Evolutionary conservation across 2,329 filamentous ascomycete genomes (phyloP), one percentile per base, ranked within the genome.

Genomic region (Thelonectria discophora): DNA sequence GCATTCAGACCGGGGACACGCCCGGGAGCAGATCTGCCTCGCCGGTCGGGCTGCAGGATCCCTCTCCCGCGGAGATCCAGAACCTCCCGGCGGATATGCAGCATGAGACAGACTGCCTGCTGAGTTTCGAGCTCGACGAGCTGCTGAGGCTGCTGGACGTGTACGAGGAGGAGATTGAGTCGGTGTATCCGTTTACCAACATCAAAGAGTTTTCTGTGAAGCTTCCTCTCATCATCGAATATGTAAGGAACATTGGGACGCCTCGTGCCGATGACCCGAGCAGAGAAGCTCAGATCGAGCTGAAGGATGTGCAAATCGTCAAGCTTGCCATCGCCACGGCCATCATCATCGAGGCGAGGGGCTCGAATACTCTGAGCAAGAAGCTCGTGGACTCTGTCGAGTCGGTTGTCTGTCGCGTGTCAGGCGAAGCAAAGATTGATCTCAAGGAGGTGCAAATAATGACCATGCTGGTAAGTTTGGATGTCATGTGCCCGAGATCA

Each of bases 151-250:
- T 59, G 5, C 24, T 59, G 17, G 50, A 59, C 8, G 72, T 76
- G 3, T 80, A 76, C 20, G 72, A 76, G n/a, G 78, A 80, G 49
- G 78, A 79, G 43, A 72, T 79, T 24, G 78, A 79, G 24, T 72
- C 72, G 0, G 71, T 78, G 0, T 77, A 78, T 37, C 76, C 76
- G 0, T 78, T 75, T 34, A 71, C 74, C 1, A 71, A 76, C 11
- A 74, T 69, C 17, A 59, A 59, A 7, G 57, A 59, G 32, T 30
- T 59, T 12, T 54, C 57, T 15, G 21, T 27, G n/a, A 39, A 48
- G 34, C 27, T 45, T 2, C 15, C 57, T 20, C 17, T 30, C 15
- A 54, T 59, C 13, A 50, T 59, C 7, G 42, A 59, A 11, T 59
- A 59, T 24, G 46, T 53, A 3, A 42, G 20, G 18, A 37, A 49